phyloP scores from a whole-genome alignment of 192 early-diverging fungal species.

The Entrophospora sp. region DNA sequence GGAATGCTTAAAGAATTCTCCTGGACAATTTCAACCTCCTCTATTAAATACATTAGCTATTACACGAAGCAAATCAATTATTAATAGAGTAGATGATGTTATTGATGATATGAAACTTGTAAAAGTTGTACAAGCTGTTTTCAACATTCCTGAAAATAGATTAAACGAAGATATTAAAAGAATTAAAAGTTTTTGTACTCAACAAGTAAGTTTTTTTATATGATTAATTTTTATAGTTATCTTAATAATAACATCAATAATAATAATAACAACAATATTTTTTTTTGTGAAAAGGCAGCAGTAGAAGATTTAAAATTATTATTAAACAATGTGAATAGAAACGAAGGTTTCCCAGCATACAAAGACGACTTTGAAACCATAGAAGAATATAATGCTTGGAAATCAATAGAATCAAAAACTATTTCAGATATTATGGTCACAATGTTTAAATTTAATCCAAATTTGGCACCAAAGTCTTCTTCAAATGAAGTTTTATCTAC shows the following conservation, averaged over 20 bases:
- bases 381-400: slow-evolving; percentile 20
- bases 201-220: not conserved
- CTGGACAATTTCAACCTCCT: not conserved
- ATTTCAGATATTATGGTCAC: not conserved
- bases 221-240: not conserved
- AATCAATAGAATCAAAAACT: slow-evolving; percentile 11
- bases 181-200: slow-evolving; percentile 7
- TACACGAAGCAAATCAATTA: not conserved
- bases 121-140: slow-evolving; percentile 8
- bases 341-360: slow-evolving; percentile 4
- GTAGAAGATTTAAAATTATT: slow-evolving; percentile 8
- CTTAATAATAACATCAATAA: no score
- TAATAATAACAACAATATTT: not conserved
- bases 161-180: slow-evolving; percentile 4
- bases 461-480: not conserved
- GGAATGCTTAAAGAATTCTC: slow-evolving; percentile 13
- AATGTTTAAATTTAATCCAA: not conserved
- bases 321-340: slow-evolving; percentile 17
- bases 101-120: slow-evolving; percentile 18
- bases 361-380: slow-evolving; percentile 16
- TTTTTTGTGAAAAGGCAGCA: slow-evolving; percentile 1
- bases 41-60: not conserved
- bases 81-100: not conserved
- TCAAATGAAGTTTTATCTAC: not conserved
- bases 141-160: not conserved